Conservation (phyloP, 129 eudicot species). For the Cynara cardunculus region DNA sequence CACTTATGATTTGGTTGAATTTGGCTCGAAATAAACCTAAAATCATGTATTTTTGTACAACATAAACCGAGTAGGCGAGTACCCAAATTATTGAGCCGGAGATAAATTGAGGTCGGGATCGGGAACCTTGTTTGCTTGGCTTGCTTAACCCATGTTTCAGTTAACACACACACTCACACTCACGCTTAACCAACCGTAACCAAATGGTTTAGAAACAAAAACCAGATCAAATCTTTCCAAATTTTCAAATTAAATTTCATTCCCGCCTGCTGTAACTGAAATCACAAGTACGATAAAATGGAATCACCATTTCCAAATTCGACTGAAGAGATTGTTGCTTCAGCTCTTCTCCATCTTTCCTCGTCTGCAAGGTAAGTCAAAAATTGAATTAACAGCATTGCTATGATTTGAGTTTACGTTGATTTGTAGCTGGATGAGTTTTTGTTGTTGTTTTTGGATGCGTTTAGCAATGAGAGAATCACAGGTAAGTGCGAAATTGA, state of each 20-base stretch:
- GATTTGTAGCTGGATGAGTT: not conserved
- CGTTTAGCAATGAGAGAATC: slow-evolving; percentile 13
- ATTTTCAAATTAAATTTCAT: slow-evolving; percentile 23
- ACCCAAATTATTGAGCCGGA: too few relatives aligned
- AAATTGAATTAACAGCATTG: not conserved
- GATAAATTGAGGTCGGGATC: too few relatives aligned
- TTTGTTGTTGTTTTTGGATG: slow-evolving; percentile 14
- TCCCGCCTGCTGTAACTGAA: slow-evolving; percentile 32
- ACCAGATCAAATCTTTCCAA: slow-evolving; percentile 23
- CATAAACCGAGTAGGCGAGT: too few relatives aligned
- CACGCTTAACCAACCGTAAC: slow-evolving; percentile 11
- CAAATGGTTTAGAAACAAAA: not conserved
- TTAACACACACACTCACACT: not conserved
- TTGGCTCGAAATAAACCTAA: not conserved
- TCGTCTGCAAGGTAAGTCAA: slow-evolving; percentile 28
- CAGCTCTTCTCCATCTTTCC: slow-evolving; percentile 78
- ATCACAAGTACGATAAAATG: slow-evolving; percentile 11
- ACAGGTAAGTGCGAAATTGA: slow-evolving; percentile 11
- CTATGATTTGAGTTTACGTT: not conserved
- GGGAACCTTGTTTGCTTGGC: too few relatives aligned
- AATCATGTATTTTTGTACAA: not conserved
- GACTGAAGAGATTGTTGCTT: slow-evolving; percentile 49
- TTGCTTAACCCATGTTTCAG: not conserved
- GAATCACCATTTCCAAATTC: slow-evolving; percentile 46
- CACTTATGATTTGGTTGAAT: not conserved